Percentiles rank a stretch among this genome's conserved stretches.
Conservation (phyloP, 2,329 filamentous ascomycete species). For the Stagonosporopsis rhizophila region DNA sequence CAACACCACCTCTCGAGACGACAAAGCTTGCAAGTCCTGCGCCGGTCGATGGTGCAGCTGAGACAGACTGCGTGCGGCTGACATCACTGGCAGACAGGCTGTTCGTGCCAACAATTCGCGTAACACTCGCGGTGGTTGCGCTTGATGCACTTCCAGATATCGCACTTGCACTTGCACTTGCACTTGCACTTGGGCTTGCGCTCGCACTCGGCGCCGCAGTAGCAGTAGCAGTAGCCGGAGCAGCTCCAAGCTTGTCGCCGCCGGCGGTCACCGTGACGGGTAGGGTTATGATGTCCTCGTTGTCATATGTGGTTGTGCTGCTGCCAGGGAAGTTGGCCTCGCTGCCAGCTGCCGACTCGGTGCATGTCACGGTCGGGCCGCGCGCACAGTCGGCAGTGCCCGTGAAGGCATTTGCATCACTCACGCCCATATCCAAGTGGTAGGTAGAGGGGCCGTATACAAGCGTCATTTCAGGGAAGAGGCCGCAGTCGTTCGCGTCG, state of each 20-base stretch:
- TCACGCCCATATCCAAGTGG: slow-evolving; percentile 28
- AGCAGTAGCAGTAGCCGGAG: slow-evolving; percentile 11
- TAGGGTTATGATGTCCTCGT: slow-evolving; percentile 6
- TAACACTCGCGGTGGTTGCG: slow-evolving; percentile 3
- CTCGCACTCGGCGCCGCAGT: slow-evolving; percentile 6
- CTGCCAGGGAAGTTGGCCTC: slow-evolving; percentile 37
- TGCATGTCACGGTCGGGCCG: slow-evolving; percentile 27
- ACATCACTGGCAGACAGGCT: slow-evolving; percentile 5
- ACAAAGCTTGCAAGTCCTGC: slow-evolving; percentile 17
- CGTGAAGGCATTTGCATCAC: slow-evolving; percentile 25
- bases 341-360: slow-evolving; percentile 27
- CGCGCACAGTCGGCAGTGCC: slow-evolving; percentile 28
- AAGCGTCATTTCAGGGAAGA: slow-evolving; percentile 31
- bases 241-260: slow-evolving; percentile 22
- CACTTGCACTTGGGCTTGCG: slow-evolving; percentile 4
- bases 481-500: slow-evolving; percentile 23
- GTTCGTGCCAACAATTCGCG: slow-evolving; percentile 1
- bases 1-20: slow-evolving; percentile 10
- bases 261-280: slow-evolving; percentile 27
- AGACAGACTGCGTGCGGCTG: slow-evolving; percentile 4
- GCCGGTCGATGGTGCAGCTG: slow-evolving; percentile 11
- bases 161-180: neutral
- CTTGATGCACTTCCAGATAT: slow-evolving; percentile 12
- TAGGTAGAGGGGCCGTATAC: slow-evolving; percentile 31
- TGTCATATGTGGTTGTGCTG: slow-evolving; percentile 27